Evolutionary conservation across 2,329 filamentous ascomycete species (phyloP).

Genomic region (Ophiostoma pallidulum): DNA sequence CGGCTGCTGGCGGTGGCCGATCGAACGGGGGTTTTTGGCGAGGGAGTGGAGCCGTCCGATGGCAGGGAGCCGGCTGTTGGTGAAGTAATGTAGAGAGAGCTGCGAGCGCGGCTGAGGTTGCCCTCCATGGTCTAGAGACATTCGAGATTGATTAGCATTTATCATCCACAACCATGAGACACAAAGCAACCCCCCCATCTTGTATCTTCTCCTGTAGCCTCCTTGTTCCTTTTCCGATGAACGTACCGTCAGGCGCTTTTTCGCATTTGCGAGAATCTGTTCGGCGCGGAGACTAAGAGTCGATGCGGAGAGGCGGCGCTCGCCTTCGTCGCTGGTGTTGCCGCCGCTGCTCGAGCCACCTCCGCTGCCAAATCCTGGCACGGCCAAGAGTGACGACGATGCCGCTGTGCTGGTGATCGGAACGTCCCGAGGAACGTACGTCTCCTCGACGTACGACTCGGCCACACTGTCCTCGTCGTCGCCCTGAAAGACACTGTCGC

Average conservation of each 20-base stretch:
- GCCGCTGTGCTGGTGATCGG: constrained; percentile 9
- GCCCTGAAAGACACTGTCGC: constrained; percentile 56
- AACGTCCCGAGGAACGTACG: constrained; percentile 24
- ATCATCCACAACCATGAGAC: too few relatives aligned
- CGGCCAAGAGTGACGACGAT: constrained; percentile 6
- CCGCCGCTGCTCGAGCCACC: constrained; percentile 17
- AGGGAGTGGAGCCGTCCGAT: constrained; percentile 45
- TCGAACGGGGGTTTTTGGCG: constrained; percentile 37
- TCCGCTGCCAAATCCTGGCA: constrained; percentile 19
- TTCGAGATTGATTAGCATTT: too few relatives aligned
- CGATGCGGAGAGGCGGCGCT: constrained; percentile 26
- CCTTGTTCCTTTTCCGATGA: too few relatives aligned
- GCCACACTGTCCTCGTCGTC: constrained; percentile 59
- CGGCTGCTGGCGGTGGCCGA: constrained; percentile 26
- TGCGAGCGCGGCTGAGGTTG: constrained; percentile 71
- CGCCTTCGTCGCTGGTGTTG: constrained; percentile 36
- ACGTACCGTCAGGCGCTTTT: constrained; percentile 74
- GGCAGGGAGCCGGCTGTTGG: constrained; percentile 57
- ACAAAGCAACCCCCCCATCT: too few relatives aligned
- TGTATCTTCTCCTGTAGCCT: too few relatives aligned
- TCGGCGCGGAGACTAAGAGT: constrained; percentile 77
- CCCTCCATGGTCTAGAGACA: constrained; percentile 91
- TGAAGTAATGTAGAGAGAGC: constrained; percentile 50
- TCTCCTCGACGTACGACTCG: constrained; percentile 43
- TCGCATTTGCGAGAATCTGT: constrained; percentile 85